phyloP scores from a whole-genome alignment of 352 stramenopile species.

The Pythium sukuiense region DNA sequence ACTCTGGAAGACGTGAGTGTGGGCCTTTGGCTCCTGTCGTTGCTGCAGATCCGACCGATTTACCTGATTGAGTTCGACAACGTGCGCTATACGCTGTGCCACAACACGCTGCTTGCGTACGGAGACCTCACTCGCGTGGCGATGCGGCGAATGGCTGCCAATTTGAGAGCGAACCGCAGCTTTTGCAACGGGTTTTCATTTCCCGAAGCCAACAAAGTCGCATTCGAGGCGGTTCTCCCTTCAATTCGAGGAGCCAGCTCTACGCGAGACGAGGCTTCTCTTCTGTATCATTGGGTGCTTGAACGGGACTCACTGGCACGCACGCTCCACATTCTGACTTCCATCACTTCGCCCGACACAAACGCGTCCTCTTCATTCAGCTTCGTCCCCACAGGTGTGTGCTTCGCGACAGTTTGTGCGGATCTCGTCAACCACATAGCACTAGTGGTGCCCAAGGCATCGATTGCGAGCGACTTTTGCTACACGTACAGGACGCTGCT shows the following conservation, averaged over 20 bases:
- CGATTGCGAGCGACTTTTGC: no score
- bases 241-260: not conserved
- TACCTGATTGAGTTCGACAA: constrained; percentile 45
- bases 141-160: not conserved
- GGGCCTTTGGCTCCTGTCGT: constrained; percentile 31
- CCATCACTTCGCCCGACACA: no score
- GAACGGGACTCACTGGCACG: no score
- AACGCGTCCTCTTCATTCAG: no score
- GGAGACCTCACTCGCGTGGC: constrained; percentile 28
- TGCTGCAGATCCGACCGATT: constrained; percentile 40
- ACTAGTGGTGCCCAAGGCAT: no score
- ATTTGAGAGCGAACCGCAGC: not conserved
- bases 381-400: no score
- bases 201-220: not conserved
- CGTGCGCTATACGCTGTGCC: constrained; percentile 32
- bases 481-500: no score
- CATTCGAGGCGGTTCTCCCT: not conserved
- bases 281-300: no score
- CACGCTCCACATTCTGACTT: no score
- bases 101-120: constrained; percentile 36
- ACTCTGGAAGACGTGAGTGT: constrained; percentile 57
- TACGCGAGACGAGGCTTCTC: no score
- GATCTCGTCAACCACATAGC: no score
- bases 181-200: constrained; percentile 5
- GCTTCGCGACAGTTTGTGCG: no score